These are phyloP conservation scores for Talaromyces trachyspermus DNA, from an alignment of 495 filamentous ascomycete species.

Conservation along the genomic window DNA sequence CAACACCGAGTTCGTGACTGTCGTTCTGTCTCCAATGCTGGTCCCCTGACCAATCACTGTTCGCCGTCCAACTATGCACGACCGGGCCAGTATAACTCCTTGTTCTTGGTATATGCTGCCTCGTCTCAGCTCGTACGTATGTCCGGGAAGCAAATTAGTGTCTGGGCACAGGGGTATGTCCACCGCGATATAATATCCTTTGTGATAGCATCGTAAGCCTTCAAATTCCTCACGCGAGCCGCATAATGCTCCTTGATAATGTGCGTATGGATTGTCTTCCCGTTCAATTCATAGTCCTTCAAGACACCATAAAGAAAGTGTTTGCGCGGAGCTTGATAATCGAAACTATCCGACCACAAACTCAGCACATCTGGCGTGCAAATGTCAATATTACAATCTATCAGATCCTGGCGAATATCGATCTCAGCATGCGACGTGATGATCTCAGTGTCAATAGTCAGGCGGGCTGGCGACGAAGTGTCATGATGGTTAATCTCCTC, in stretches of 20 bases:
- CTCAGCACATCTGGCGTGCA: conserved; percentile 93
- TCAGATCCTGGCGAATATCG: conserved; percentile 77
- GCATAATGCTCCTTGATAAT: conserved; percentile 72
- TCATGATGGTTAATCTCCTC: conserved; percentile 56
- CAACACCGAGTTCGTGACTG: conserved; percentile 64
- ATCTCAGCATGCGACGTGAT: conserved; percentile 56
- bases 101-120: conserved; percentile 65
- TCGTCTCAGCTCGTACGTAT: conserved; percentile 62
- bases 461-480: conserved; percentile 38
- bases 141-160: conserved; percentile 69
- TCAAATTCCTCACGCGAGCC: conserved; percentile 74
- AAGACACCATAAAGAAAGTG: conserved; percentile 88
- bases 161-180: conserved; percentile 92
- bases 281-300: conserved; percentile 94
- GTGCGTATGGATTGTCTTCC: conserved; percentile 90
- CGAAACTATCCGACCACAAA: conserved; percentile 95
- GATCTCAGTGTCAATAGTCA: conserved; percentile 69
- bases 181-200: conserved; percentile 80
- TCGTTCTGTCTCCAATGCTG: conserved; percentile 63
- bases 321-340: conserved; percentile 81
- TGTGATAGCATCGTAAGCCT: conserved; percentile 86
- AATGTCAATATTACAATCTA: conserved; percentile 95
- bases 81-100: conserved; percentile 63
- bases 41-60: conserved; percentile 71
- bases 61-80: conserved; percentile 54